A percentile compares a stretch with the other conserved stretches of the same genome.
Evolutionary conservation across 1,139 yeast genomes (phyloP).

Genomic region (Barnettozyma hawaiiensis): DNA sequence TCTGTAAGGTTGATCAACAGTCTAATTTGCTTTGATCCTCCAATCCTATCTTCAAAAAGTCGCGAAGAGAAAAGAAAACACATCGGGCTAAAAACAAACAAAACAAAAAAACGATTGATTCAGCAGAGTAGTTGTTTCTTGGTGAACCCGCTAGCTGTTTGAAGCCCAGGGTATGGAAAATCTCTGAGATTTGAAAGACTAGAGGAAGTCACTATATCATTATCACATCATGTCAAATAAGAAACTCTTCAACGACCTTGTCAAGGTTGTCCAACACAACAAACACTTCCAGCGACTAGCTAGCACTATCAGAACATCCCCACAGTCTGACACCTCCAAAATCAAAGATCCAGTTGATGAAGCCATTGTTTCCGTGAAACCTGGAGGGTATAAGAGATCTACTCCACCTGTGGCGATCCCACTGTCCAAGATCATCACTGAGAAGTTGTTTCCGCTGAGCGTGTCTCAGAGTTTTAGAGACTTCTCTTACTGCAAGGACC

Average conservation of each 20-base stretch:
- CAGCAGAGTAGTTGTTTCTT: not conserved
- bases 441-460: conserved; percentile 54
- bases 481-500: conserved; percentile 37
- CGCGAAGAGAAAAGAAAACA: not conserved
- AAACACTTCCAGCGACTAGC: conserved; percentile 6
- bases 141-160: not conserved
- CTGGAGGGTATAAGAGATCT: conserved; percentile 35
- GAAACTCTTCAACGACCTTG: conserved; percentile 4
- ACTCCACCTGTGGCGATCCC: conserved; percentile 65
- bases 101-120: not conserved
- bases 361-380: not conserved
- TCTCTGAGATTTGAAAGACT: not conserved
- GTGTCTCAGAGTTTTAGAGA: conserved; percentile 47
- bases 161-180: not conserved
- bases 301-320: not conserved
- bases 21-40: too few relatives aligned
- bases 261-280: conserved; percentile 4
- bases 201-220: not conserved
- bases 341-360: not conserved
- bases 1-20: too few relatives aligned
- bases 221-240: conserved; percentile 5
- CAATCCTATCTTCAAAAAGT: not conserved
- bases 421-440: conserved; percentile 39
- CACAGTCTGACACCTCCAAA: not conserved
- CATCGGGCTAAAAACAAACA: not conserved